Percentiles rank a stretch among this genome's conserved stretches.
Evolutionary conservation across 768 basidiomycete genomes (phyloP).

Genomic region (Tricholomella constricta): DNA sequence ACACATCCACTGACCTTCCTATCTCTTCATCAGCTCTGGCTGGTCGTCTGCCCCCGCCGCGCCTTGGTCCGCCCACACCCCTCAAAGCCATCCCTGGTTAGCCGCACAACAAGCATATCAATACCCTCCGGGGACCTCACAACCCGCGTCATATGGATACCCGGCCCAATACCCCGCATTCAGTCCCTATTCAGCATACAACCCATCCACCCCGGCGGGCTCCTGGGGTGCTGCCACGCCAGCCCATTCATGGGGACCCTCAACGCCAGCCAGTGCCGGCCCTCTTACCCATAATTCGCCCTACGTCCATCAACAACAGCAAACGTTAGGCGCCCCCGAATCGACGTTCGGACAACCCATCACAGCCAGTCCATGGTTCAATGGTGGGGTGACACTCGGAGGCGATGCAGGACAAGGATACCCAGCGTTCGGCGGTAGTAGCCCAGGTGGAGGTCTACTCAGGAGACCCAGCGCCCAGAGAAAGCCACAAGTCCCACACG

Average conservation of each 20-base stretch:
- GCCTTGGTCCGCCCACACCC: background rate
- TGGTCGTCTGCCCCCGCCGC: background rate
- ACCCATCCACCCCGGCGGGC: conserved; percentile 18
- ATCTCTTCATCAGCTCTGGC: background rate
- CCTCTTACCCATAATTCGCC: background rate
- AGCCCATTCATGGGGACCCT: conserved; percentile 18
- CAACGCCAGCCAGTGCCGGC: conserved; percentile 15
- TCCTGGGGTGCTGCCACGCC: conserved; percentile 23
- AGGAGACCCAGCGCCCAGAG: conserved; percentile 5
- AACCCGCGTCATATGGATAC: conserved; percentile 20
- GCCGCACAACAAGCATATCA: background rate
- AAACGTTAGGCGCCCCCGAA: background rate
- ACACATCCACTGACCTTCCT: background rate
- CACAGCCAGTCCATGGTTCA: conserved; percentile 22
- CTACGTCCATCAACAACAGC: conserved; percentile 6
- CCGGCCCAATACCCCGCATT: background rate
- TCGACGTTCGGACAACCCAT: conserved; percentile 23
- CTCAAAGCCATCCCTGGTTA: background rate
- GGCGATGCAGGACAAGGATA: conserved; percentile 1
- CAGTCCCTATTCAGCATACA: conserved; percentile 5
- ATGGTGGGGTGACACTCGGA: conserved; percentile 12
- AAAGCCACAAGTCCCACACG: conserved; percentile 6
- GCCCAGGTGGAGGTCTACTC: conserved; percentile 4
- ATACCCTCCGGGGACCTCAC: conserved; percentile 8
- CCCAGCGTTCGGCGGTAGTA: background rate